These are phyloP conservation scores for Trichosanthes truncata DNA, from an alignment of 306 rosid genomes.

Conservation along the genomic window DNA sequence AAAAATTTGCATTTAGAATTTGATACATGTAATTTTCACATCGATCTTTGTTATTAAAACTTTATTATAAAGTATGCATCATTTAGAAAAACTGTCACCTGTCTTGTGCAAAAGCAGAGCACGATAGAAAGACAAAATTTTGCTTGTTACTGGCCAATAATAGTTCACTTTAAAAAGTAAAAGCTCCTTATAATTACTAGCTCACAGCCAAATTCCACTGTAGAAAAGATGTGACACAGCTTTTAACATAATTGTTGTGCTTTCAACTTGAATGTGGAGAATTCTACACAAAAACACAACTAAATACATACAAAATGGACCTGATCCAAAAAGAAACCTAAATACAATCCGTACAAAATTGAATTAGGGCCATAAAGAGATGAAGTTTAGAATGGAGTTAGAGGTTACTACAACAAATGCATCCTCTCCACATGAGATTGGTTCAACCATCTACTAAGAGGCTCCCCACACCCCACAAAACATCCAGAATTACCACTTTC, in stretches of 20 bases:
- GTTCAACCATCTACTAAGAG: slow-evolving; percentile 70
- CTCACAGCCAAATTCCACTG: not conserved
- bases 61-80: too few relatives aligned
- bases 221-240: not conserved
- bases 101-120: not conserved
- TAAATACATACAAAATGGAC: not conserved
- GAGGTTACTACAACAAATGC: slow-evolving; percentile 62
- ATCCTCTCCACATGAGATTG: slow-evolving; percentile 79
- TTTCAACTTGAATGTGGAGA: not conserved
- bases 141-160: not conserved
- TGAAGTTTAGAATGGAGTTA: not conserved
- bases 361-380: not conserved
- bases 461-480: slow-evolving; percentile 85
- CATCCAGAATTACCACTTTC: slow-evolving; percentile 90
- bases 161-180: not conserved
- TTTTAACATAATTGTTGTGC: not conserved
- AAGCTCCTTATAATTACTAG: not conserved
- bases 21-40: too few relatives aligned
- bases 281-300: not conserved
- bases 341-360: not conserved
- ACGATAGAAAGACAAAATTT: not conserved
- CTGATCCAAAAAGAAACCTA: not conserved
- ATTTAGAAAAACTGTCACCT: not conserved
- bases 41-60: too few relatives aligned
- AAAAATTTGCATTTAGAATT: too few relatives aligned